Conservation (phyloP, 2,329 filamentous ascomycete species). For the Aspergillus carbonarius region DNA sequence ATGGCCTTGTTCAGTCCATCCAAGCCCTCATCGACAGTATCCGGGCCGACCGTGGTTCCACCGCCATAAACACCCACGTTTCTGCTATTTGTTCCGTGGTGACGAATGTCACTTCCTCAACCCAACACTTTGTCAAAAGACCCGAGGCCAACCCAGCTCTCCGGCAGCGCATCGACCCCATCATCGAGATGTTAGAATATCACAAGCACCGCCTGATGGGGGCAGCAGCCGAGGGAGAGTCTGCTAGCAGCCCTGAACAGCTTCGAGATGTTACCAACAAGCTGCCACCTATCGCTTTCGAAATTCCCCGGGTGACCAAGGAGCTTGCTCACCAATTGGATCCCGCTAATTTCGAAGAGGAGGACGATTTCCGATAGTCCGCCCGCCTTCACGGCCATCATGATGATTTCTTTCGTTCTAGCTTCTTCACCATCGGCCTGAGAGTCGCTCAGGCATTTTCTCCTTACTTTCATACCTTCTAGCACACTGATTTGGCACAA, state of each 20-base stretch:
- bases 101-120: constrained; percentile 66
- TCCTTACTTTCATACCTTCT: constrained; percentile 9
- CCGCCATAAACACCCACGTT: constrained; percentile 68
- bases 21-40: constrained; percentile 76
- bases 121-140: constrained; percentile 55
- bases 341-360: constrained; percentile 35
- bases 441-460: background rate
- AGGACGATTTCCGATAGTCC: constrained; percentile 41
- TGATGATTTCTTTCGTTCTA: constrained; percentile 4
- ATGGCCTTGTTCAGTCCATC: constrained; percentile 73
- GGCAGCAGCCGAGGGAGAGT: constrained; percentile 61
- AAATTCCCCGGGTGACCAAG: constrained; percentile 79
- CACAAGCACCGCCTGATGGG: constrained; percentile 67
- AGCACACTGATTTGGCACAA: constrained; percentile 11
- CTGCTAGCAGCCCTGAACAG: constrained; percentile 56
- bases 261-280: constrained; percentile 62
- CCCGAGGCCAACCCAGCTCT: constrained; percentile 50
- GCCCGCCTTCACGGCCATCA: background rate
- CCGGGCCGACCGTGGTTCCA: constrained; percentile 62
- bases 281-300: constrained; percentile 81
- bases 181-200: constrained; percentile 52
- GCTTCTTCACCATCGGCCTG: background rate
- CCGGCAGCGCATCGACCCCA: constrained; percentile 46
- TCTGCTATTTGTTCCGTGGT: constrained; percentile 69
- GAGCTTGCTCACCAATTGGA: constrained; percentile 60